phyloP scores from a whole-genome alignment of 2,329 filamentous ascomycete species.

The Huntiella bhutanensis region DNA sequence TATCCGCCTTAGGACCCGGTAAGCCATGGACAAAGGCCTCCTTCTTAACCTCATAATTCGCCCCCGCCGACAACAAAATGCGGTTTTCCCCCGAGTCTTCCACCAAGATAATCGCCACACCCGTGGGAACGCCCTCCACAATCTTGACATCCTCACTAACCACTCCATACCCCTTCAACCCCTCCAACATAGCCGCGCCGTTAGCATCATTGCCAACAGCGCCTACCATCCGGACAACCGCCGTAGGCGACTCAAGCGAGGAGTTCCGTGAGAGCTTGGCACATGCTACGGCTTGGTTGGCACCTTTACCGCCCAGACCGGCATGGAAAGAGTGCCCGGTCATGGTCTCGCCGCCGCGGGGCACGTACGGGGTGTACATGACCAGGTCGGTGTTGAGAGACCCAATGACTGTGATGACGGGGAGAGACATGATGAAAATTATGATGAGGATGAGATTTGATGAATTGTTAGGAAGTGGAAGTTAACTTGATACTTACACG shows the following conservation, averaged over 20 bases:
- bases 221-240: constrained; percentile 34
- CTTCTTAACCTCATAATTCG: constrained; percentile 22
- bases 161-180: constrained; percentile 28
- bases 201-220: constrained; percentile 31
- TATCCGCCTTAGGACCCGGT: constrained; percentile 26
- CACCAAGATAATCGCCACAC: constrained; percentile 39
- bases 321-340: constrained; percentile 35
- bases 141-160: constrained; percentile 25
- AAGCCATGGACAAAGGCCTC: not conserved
- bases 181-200: constrained; percentile 23
- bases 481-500: no score
- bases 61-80: constrained; percentile 36
- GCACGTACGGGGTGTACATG: constrained; percentile 47
- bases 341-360: constrained; percentile 49
- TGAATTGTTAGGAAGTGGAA: no score
- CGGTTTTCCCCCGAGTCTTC: constrained; percentile 38
- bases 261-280: constrained; percentile 29
- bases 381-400: constrained; percentile 59
- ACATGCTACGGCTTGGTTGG: constrained; percentile 55
- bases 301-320: constrained; percentile 46
- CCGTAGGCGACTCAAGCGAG: constrained; percentile 6
- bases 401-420: constrained; percentile 46
- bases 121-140: constrained; percentile 25
- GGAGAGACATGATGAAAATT: not conserved
- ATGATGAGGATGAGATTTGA: not conserved